Percentiles rank a stretch among this genome's conserved stretches.
phyloP scores from a whole-genome alignment of 2,329 filamentous ascomycete species.

The Alternaria gansuensis region DNA sequence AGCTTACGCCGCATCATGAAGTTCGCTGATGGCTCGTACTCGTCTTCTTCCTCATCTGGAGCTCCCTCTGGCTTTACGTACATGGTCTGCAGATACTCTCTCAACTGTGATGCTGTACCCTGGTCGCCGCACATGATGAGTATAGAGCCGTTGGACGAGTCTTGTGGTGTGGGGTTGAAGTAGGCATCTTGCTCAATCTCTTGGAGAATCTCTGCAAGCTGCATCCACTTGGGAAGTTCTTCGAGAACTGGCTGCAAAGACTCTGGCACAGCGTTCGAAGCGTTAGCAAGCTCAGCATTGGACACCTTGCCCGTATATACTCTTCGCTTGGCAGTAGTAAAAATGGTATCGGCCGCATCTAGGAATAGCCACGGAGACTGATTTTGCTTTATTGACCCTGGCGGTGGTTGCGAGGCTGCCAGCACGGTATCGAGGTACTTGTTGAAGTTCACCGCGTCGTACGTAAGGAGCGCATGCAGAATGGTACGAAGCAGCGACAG shows the following conservation, averaged over 20 bases:
- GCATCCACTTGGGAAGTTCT: conserved; percentile 91
- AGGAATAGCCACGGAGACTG: conserved; percentile 97
- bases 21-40: conserved; percentile 72
- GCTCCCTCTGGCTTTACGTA: conserved; percentile 68
- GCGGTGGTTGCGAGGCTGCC: conserved; percentile 86
- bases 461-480: conserved; percentile 80
- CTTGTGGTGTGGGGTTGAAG: conserved; percentile 76
- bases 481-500: conserved; percentile 83
- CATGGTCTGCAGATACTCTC: conserved; percentile 93
- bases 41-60: conserved; percentile 61
- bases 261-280: conserved; percentile 62
- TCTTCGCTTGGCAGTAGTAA: conserved; percentile 85
- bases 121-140: conserved; percentile 95
- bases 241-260: conserved; percentile 83
- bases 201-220: conserved; percentile 87
- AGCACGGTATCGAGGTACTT: conserved; percentile 94
- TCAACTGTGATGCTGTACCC: conserved; percentile 83
- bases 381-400: conserved; percentile 84
- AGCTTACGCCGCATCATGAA: conserved; percentile 92
- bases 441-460: conserved; percentile 90
- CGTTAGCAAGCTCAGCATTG: conserved; percentile 61
- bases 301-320: conserved; percentile 81
- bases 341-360: conserved; percentile 93
- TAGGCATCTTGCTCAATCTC: conserved; percentile 93
- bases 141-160: conserved; percentile 90